Base-by-base conservation (phyloP, 2,329 filamentous ascomycete species). In the Nemania serpens region DNA sequence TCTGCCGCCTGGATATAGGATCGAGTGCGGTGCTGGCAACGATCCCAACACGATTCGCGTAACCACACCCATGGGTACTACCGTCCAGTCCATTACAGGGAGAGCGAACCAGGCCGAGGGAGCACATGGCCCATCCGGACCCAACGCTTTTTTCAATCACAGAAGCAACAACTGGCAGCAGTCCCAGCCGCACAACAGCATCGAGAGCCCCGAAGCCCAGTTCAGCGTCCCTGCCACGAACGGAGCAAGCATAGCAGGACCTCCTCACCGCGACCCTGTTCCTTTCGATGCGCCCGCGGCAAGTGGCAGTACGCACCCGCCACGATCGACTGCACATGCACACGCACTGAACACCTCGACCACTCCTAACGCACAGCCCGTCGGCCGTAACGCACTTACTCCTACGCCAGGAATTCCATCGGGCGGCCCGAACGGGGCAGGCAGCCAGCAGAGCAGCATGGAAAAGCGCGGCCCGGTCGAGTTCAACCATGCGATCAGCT, bases 401-500 rank as follows among this genome's bases (percentile, higher is more conserved):
- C 86, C 86, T 11, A 86, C 84, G n/a, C 85, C 85, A 13, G 76
- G 77, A 34, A 77, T 77, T 17, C 81, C 81, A 43, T 83, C 86
- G 62, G 84, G 84, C 63, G 83, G 79, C 34, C 74, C 89, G 59
- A 91, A 89, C 69, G 87, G 86, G 46, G 81, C 82, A 62, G 83
- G 82, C 20, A 78, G 81, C 68, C 78, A 85, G 76, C 76, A 88
- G 77, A 78, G 84, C 75, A 78, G 84, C 76, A 78, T 91, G 74
- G 93, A 96, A 75, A 96, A 95, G 73, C 87, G 93, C 58, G 94
- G 93, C 0, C 95, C 95, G 1, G 95, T 99, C 17, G 95, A 99
- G 73, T 99, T 99, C 76, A 99, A 99, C 74, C 95, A 99, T 77
- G 95, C 95, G 0, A 99, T 99, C 66, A 98, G 93, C 75, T 99